phyloP scores from a whole-genome alignment of 2,329 filamentous ascomycete genomes.

The Trichophyton verrucosum region DNA sequence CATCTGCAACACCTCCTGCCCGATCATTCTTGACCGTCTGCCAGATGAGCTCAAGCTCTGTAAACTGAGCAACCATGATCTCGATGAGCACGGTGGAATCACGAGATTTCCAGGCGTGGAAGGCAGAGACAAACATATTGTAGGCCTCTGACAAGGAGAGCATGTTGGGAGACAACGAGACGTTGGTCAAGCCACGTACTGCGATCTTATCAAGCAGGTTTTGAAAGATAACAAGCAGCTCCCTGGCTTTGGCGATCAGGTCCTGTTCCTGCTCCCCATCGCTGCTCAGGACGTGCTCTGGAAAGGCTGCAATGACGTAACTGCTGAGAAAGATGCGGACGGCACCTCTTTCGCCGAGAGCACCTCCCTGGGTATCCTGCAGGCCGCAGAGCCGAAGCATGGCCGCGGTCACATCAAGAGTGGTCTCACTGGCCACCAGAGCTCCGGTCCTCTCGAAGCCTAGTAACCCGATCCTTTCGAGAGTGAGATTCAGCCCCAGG shows the following conservation, averaged over 20 bases:
- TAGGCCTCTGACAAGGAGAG: conserved; percentile 44
- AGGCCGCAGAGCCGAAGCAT: conserved; percentile 46
- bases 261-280: conserved; percentile 52
- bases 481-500: conserved; percentile 39
- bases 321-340: conserved; percentile 51
- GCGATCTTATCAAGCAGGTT: conserved; percentile 40
- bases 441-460: conserved; percentile 48
- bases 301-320: conserved; percentile 51
- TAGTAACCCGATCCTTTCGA: conserved; percentile 40
- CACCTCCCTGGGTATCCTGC: conserved; percentile 39
- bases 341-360: conserved; percentile 38
- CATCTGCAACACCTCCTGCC: conserved; percentile 48
- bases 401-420: conserved; percentile 42
- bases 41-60: conserved; percentile 54
- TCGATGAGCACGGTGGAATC: conserved; percentile 51
- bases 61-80: conserved; percentile 55
- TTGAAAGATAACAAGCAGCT: conserved; percentile 46
- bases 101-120: conserved; percentile 53
- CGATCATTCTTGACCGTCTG: conserved; percentile 54
- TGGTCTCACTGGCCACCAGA: conserved; percentile 41
- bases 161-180: conserved; percentile 36
- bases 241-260: conserved; percentile 48
- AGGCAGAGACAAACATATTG: conserved; percentile 48
- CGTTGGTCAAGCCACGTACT: conserved; percentile 27
- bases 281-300: conserved; percentile 47